phyloP scores from a whole-genome alignment of 768 basidiomycete species.

The Agaricus subrufescens region DNA sequence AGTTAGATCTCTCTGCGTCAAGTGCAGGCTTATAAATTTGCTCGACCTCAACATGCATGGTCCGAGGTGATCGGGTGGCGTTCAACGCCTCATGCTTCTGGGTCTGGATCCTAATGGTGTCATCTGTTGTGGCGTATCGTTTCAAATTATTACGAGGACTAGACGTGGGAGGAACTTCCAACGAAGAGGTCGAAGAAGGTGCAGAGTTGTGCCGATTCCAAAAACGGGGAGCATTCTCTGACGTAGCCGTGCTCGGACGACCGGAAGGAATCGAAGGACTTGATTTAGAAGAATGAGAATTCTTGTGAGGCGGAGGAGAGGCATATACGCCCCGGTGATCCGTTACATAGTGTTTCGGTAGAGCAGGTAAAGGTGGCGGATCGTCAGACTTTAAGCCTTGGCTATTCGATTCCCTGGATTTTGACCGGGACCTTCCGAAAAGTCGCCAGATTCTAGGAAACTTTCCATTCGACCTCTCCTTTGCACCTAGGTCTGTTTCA shows the following conservation, averaged over 20 bases:
- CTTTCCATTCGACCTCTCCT: not conserved
- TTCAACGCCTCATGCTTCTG: not conserved
- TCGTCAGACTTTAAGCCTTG: not conserved
- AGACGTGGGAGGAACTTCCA: slow-evolving; percentile 36
- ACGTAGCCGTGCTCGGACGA: slow-evolving; percentile 46
- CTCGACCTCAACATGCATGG: slow-evolving; percentile 10
- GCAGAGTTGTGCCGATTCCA: slow-evolving; percentile 40
- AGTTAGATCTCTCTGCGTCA: slow-evolving; percentile 16
- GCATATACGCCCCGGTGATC: not conserved
- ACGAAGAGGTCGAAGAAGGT: slow-evolving; percentile 56
- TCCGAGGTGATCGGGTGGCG: not conserved
- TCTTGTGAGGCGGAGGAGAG: not conserved
- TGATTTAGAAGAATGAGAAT: not conserved
- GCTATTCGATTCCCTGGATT: slow-evolving; percentile 3
- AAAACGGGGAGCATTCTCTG: slow-evolving; percentile 51
- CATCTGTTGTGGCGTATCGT: not conserved
- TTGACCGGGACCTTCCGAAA: not conserved
- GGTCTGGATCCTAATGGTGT: not conserved
- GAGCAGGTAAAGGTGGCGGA: slow-evolving; percentile 2
- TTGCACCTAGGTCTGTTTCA: not conserved
- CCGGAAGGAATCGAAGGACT: slow-evolving; percentile 3
- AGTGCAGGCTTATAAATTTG: not conserved
- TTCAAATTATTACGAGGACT: slow-evolving; percentile 11
- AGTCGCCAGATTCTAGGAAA: slow-evolving; percentile 4
- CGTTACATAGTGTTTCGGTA: slow-evolving; percentile 3